phyloP scores from a whole-genome alignment of 2,329 filamentous ascomycete genomes.

The Neurospora sp. region DNA sequence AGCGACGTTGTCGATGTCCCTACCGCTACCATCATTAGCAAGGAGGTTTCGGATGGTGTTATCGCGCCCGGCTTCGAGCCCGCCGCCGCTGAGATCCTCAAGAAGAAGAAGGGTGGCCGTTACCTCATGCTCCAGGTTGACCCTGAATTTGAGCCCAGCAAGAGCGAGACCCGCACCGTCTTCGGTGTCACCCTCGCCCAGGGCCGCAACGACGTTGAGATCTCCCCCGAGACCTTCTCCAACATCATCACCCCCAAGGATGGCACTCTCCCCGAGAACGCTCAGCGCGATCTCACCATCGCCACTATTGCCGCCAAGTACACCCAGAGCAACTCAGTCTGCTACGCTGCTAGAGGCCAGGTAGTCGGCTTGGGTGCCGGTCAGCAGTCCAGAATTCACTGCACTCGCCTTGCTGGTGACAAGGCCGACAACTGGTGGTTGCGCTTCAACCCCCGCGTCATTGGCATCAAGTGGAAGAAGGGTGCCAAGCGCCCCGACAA shows the following conservation, averaged over 20 bases:
- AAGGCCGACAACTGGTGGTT: conserved; percentile 99
- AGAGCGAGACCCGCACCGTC: conserved; percentile 77
- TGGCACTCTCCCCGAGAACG: conserved; percentile 62
- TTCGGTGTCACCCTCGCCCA: conserved; percentile 85
- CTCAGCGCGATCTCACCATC: conserved; percentile 81
- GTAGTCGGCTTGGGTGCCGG: conserved; percentile 90
- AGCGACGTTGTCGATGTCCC: conserved; percentile 84
- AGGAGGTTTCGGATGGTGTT: conserved; percentile 95
- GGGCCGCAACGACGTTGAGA: conserved; percentile 83
- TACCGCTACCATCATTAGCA: conserved; percentile 94
- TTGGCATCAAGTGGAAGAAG: conserved; percentile 92
- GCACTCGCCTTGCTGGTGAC: conserved; percentile 91
- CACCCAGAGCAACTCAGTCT: conserved; percentile 98
- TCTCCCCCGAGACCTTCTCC: conserved; percentile 76
- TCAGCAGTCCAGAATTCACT: conserved; percentile 97
- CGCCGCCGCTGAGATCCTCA: conserved; percentile 81
- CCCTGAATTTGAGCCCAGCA: conserved; percentile 68
- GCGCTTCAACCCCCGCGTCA: conserved; percentile 85
- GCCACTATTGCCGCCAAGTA: conserved; percentile 97
- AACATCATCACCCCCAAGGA: conserved; percentile 82
- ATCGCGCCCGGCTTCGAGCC: conserved; percentile 81
- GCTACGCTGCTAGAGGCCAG: conserved; percentile 91
- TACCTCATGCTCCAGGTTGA: conserved; percentile 97
- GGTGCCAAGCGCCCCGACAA: conserved; percentile 94
- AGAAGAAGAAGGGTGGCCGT: conserved; percentile 97